These are phyloP conservation scores for Penicillium sp. DNA, from an alignment of 2,329 filamentous ascomycete genomes.

Conservation along the genomic window DNA sequence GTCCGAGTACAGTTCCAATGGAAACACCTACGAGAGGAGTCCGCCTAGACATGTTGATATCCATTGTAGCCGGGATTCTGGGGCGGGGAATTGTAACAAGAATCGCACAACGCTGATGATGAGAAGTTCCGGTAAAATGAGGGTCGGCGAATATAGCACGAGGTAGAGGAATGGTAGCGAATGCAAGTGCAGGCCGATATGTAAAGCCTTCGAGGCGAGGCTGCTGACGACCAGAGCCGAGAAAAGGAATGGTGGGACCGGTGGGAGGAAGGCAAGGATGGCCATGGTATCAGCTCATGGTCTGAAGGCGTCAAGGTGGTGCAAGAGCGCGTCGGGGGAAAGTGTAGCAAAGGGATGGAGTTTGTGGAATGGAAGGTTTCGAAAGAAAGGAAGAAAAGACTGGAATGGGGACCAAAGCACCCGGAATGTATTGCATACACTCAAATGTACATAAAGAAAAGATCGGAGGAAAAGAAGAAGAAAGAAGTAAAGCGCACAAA, in stretches of 20 bases:
- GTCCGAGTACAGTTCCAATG: background rate
- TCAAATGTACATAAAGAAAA: background rate
- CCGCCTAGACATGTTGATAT: constrained; percentile 25
- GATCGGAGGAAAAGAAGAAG: background rate
- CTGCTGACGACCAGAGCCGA: constrained; percentile 32
- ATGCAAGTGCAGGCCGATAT: constrained; percentile 34
- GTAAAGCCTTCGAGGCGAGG: constrained; percentile 34
- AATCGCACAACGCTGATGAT: constrained; percentile 32
- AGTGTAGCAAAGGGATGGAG: background rate
- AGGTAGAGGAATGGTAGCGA: constrained; percentile 35
- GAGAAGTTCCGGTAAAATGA: constrained; percentile 37
- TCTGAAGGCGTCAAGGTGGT: constrained; percentile 1
- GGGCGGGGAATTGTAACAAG: constrained; percentile 26
- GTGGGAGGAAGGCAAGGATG: constrained; percentile 18
- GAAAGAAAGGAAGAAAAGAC: background rate
- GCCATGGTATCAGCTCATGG: constrained; percentile 26
- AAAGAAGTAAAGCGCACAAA: background rate
- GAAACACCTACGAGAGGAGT: constrained; percentile 29
- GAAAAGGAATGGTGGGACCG: constrained; percentile 29
- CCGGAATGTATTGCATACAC: background rate
- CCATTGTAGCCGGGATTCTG: constrained; percentile 25
- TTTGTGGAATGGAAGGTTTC: constrained; percentile 1
- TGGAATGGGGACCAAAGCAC: background rate
- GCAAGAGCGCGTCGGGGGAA: background rate
- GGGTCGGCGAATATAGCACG: constrained; percentile 40